phyloP scores from a whole-genome alignment of 2,329 filamentous ascomycete species.

The Trichoderma endophyticum region DNA sequence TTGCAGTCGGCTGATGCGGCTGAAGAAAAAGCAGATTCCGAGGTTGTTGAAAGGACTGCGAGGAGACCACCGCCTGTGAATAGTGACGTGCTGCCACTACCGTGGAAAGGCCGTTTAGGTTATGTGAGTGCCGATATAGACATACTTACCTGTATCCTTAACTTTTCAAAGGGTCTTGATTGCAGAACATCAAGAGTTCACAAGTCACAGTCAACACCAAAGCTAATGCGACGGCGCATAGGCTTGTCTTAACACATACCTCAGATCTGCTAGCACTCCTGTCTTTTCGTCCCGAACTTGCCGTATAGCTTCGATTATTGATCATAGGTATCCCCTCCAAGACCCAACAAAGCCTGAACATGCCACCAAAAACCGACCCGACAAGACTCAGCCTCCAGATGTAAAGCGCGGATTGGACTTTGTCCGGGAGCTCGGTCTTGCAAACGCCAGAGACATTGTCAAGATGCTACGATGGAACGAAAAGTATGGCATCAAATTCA shows the following conservation, averaged over 20 bases:
- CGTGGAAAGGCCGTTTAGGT: slow-evolving; percentile 85
- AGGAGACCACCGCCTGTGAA: slow-evolving; percentile 71
- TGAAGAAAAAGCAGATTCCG: slow-evolving; percentile 21
- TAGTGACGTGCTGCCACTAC: slow-evolving; percentile 77
- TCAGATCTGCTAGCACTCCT: slow-evolving; percentile 75
- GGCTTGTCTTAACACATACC: slow-evolving; percentile 91
- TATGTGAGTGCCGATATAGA: slow-evolving; percentile 56
- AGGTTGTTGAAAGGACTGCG: slow-evolving; percentile 36
- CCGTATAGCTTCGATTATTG: slow-evolving; percentile 83
- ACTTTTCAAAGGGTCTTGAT: not conserved
- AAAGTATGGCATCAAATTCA: slow-evolving; percentile 85
- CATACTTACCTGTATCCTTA: not conserved
- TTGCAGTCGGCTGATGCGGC: slow-evolving; percentile 23
- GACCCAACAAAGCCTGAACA: slow-evolving; percentile 76
- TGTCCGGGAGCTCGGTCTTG: slow-evolving; percentile 72
- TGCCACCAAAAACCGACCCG: slow-evolving; percentile 79
- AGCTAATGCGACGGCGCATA: slow-evolving; percentile 28
- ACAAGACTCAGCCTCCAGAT: slow-evolving; percentile 67
- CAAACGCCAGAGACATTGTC: slow-evolving; percentile 76
- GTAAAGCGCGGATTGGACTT: slow-evolving; percentile 65
- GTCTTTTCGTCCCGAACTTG: slow-evolving; percentile 91
- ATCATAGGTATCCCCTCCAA: slow-evolving; percentile 77
- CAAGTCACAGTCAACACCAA: not conserved
- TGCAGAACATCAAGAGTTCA: not conserved
- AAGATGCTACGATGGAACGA: slow-evolving; percentile 94